Conservation (phyloP, 116 monocot genomes). For the Iris pallida region DNA sequence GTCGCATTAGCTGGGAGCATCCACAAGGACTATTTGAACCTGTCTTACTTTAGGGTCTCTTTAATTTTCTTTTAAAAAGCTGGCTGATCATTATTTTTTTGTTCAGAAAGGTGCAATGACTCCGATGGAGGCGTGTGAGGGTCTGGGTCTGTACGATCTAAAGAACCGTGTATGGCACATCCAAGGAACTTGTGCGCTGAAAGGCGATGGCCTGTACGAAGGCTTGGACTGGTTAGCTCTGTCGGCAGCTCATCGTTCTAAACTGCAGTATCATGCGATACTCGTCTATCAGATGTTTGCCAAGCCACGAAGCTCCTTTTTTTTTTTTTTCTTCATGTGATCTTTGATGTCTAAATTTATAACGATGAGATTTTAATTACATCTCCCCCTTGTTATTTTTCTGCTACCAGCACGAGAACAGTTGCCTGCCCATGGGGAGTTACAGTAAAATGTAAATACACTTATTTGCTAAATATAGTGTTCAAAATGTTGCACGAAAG, state of each 20-base stretch:
- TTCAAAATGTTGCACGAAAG: too few relatives aligned
- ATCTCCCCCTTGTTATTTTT: constrained; percentile 4
- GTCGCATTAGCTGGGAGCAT: too few relatives aligned
- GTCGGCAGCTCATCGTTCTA: constrained; percentile 34
- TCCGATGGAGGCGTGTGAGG: constrained; percentile 90
- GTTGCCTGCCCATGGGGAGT: not conserved
- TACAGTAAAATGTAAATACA: not conserved
- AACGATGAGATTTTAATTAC: not conserved
- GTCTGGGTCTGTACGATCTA: constrained; percentile 71
- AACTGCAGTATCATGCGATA: not conserved
- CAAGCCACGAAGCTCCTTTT: not conserved
- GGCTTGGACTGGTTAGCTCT: constrained; percentile 89
- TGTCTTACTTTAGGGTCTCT: too few relatives aligned
- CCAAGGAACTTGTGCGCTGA: constrained; percentile 89
- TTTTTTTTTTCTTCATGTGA: too few relatives aligned
- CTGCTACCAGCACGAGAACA: not conserved
- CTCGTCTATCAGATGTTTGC: too few relatives aligned
- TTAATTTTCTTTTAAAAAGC: not conserved
- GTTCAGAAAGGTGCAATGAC: constrained; percentile 94
- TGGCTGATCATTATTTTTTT: not conserved
- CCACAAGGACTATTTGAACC: too few relatives aligned
- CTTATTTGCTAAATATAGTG: too few relatives aligned
- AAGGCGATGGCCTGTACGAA: constrained; percentile 91
- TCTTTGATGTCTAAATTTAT: not conserved
- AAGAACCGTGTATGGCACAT: constrained; percentile 87